Evolutionary conservation across 2,329 filamentous ascomycete species (phyloP).

Genomic region (Delphinella strobiligena): DNA sequence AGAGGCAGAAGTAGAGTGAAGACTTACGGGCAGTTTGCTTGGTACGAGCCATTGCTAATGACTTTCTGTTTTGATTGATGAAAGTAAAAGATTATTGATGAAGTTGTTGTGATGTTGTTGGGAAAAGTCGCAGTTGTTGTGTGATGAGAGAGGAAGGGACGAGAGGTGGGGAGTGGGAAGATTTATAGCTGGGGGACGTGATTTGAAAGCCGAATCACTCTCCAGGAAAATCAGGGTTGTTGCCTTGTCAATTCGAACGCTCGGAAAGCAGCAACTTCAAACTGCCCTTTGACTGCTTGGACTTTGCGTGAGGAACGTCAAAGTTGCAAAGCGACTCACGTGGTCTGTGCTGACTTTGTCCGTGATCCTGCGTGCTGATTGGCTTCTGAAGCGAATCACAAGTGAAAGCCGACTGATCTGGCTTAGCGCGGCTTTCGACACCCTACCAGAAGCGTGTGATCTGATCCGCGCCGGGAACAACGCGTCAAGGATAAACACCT

Average conservation of each 20-base stretch:
- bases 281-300: not conserved
- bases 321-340: not conserved
- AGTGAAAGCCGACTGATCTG: slow-evolving; percentile 5
- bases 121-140: slow-evolving; percentile 8
- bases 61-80: slow-evolving; percentile 11
- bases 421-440: not conserved
- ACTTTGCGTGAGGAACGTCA: slow-evolving; percentile 1
- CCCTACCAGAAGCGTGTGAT: not conserved
- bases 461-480: not conserved
- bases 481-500: slow-evolving; percentile 11
- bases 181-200: slow-evolving; percentile 12
- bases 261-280: slow-evolving; percentile 8
- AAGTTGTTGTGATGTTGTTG: slow-evolving; percentile 9
- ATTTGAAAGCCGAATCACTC: slow-evolving; percentile 8
- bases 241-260: slow-evolving; percentile 1
- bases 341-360: not conserved
- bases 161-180: slow-evolving; percentile 12
- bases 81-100: slow-evolving; percentile 12
- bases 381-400: slow-evolving; percentile 5
- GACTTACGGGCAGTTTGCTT: slow-evolving; percentile 46
- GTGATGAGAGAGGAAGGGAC: slow-evolving; percentile 12
- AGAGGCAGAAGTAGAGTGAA: slow-evolving; percentile 11
- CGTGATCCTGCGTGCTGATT: slow-evolving; percentile 1
- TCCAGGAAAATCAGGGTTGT: not conserved
- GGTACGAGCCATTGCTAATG: slow-evolving; percentile 38